Conservation (phyloP, 2,329 filamentous ascomycete species). For the Verticillium isaacii region DNA sequence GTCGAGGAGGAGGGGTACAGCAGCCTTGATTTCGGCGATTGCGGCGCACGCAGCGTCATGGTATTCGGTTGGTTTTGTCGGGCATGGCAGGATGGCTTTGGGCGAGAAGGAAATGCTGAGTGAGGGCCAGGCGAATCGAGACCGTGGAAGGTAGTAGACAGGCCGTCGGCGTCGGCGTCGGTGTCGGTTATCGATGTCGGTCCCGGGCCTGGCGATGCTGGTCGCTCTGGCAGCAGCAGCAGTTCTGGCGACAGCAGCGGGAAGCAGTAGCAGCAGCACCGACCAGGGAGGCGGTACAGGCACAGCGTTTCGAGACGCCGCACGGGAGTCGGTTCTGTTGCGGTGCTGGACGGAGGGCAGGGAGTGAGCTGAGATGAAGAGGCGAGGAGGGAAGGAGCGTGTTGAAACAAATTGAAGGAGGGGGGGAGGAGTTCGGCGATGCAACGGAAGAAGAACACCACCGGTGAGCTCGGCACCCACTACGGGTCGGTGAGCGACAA, state of each 20-base stretch:
- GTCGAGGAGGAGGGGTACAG: slow-evolving; percentile 3
- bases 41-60: slow-evolving; percentile 37
- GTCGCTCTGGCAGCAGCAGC: background rate
- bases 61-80: slow-evolving; percentile 25
- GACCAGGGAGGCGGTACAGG: background rate
- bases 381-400: background rate
- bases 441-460: background rate
- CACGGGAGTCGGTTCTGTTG: background rate
- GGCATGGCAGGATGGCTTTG: slow-evolving; percentile 20
- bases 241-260: too few species aligned
- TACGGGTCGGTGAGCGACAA: background rate
- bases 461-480: background rate
- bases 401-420: background rate
- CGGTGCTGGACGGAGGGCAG: background rate
- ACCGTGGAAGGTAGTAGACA: background rate
- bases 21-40: slow-evolving; percentile 25
- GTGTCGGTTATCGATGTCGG: background rate
- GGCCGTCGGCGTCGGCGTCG: background rate
- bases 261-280: background rate
- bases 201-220: background rate
- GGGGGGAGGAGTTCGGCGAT: background rate
- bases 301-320: background rate
- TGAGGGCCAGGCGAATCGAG: background rate
- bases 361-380: background rate
- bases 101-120: background rate